phyloP scores from a whole-genome alignment of 805 yeast genomes.

The Komagataella mondaviorum region DNA sequence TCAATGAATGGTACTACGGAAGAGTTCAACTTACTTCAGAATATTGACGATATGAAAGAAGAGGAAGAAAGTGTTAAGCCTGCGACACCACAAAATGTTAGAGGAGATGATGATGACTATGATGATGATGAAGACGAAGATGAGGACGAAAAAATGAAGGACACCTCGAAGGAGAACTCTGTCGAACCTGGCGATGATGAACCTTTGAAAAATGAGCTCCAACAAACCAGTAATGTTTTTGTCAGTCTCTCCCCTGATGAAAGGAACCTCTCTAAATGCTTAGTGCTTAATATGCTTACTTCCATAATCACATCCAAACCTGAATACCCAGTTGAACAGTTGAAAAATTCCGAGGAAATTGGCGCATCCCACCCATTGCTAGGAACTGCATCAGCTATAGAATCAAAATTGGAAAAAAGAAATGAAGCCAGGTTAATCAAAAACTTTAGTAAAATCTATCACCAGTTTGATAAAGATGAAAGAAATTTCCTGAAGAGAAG shows the following conservation, averaged over 20 bases:
- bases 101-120: constrained; percentile 17
- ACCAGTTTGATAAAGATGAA: constrained; percentile 60
- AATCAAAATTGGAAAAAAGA: constrained; percentile 27
- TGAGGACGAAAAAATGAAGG: constrained; percentile 6
- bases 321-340: constrained; percentile 10
- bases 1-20: constrained; percentile 3
- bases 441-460: constrained; percentile 62
- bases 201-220: constrained; percentile 5
- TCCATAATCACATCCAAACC: constrained; percentile 14
- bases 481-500: constrained; percentile 67
- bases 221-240: neutral
- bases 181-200: constrained; percentile 5
- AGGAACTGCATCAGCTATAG: constrained; percentile 20
- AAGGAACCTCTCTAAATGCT: neutral
- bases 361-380: constrained; percentile 16
- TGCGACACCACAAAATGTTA: constrained; percentile 5
- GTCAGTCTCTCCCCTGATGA: constrained; percentile 1
- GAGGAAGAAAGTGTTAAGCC: constrained; percentile 10
- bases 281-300: constrained; percentile 7
- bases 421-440: constrained; percentile 30
- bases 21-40: constrained; percentile 8
- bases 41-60: constrained; percentile 17
- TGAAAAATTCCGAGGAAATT: constrained; percentile 14
- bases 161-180: constrained; percentile 3
- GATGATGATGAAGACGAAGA: constrained; percentile 19